Base-by-base conservation (phyloP, 805 yeast genomes). In the Spathaspora sp. region DNA sequence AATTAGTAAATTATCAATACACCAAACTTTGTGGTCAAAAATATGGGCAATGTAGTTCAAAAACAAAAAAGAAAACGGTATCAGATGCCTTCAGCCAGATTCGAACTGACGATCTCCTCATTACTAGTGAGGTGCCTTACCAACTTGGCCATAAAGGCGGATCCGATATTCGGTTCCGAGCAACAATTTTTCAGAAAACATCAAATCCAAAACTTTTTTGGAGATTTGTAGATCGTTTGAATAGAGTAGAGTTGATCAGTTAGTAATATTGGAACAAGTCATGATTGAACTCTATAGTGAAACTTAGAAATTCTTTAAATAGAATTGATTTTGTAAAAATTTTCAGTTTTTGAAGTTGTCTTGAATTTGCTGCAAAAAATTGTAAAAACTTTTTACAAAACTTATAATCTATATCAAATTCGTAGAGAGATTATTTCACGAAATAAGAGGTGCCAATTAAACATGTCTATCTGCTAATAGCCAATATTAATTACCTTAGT, bases 71-170 rank as follows among this genome's bases (percentile, higher is more conserved):
- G 6, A 57, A 49, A 52, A n/a, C 26, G 6, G 6, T 23, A 4
- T 35, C 8, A 9, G 47, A 54, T 63, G 67, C 68, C 66, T 59
- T 60, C 67, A 63, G 65, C 65, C 66, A 61, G 68, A 63, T 57
- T 63, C 67, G 66, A 67, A 66, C 72, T 64, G 68, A 67, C 68
- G 71, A 66, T 67, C 72, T 67, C 72, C 70, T 66, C 71, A 66
- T 67, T 67, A 67, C 70, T 67, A 66, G 72, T 66, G 70, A 66
- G 71, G 71, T 66, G 72, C 70, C 70, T 67, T 66, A 65, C 70
- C 72, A 67, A 65, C 69, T 65, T 65, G 70, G 70, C 70, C 70
- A 66, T 65, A 63, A 63, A 60, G 66, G 68, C 69, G 14, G n/a
- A 28, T n/a, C 35, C 16, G 40, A 35, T 35, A 8, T 3, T 35